Percentiles rank a stretch among this genome's conserved stretches.
These are phyloP conservation scores for Malus fusca DNA, from an alignment of 306 rosid species.

Conservation along the genomic window DNA sequence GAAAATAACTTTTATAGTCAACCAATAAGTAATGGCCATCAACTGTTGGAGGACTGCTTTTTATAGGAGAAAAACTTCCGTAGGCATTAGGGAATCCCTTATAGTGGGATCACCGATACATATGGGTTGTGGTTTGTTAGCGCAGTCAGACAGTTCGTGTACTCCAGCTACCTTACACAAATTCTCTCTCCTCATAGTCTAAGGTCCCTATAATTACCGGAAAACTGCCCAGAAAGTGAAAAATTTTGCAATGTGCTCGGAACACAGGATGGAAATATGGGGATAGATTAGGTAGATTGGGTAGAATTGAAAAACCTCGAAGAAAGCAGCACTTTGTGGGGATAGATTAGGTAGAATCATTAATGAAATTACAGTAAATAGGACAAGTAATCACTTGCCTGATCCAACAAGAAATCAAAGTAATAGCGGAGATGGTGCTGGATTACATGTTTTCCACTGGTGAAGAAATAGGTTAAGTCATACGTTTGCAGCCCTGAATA, in stretches of 20 bases:
- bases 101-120: too few species aligned
- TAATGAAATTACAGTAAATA: neutral
- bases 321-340: neutral
- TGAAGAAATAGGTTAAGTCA: slow-evolving; percentile 34
- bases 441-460: slow-evolving; percentile 35
- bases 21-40: neutral
- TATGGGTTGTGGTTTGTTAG: too few species aligned
- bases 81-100: too few species aligned
- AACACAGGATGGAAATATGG: neutral
- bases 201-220: neutral
- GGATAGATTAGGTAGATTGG: slow-evolving; percentile 15
- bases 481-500: slow-evolving; percentile 56
- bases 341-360: slow-evolving; percentile 18
- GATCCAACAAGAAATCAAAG: slow-evolving; percentile 64
- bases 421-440: slow-evolving; percentile 30
- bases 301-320: too few species aligned
- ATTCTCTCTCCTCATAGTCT: neutral
- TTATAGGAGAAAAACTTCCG: too few species aligned
- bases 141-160: too few species aligned
- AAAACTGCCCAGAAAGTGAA: neutral
- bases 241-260: too few species aligned
- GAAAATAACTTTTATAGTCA: neutral
- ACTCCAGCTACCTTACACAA: too few species aligned
- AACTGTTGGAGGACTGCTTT: neutral
- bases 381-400: slow-evolving; percentile 37